phyloP scores from a whole-genome alignment of 257 asterid genomes.

The Solanum gracilifrons region DNA sequence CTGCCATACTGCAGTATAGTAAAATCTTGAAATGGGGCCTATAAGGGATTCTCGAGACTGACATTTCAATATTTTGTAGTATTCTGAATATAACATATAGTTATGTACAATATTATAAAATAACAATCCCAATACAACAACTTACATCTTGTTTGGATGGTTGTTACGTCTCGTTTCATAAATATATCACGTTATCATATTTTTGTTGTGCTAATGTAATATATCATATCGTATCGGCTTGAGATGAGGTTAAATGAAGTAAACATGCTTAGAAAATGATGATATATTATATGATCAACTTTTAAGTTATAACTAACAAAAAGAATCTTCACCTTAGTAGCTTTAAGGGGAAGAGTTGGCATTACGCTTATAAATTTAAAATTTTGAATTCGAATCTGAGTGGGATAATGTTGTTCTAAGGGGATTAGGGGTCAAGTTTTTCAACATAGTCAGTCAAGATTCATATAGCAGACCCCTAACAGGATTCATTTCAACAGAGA shows the following conservation, averaged over 20 bases:
- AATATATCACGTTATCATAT: too few relatives aligned
- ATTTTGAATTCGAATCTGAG: background rate
- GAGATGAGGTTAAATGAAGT: background rate
- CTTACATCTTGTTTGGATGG: background rate
- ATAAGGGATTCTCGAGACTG: background rate
- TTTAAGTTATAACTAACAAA: background rate
- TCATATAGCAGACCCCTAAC: background rate
- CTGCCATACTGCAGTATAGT: background rate
- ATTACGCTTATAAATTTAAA: background rate
- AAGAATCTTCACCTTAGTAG: background rate
- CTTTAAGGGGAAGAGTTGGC: background rate
- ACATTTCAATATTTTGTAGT: background rate
- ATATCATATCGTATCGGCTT: background rate
- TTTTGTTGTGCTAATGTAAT: background rate
- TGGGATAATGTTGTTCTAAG: background rate
- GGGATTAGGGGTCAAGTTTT: background rate
- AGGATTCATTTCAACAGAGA: background rate
- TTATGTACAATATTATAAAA: background rate
- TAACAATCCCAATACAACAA: background rate
- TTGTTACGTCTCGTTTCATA: background rate
- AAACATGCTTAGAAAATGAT: background rate
- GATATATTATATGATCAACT: background rate
- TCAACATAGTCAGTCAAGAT: background rate
- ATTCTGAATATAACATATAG: background rate
- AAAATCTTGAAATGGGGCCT: slow-evolving; percentile 1